phyloP scores from a whole-genome alignment of 305 asterid genomes.

The Fraxinus albicans region DNA sequence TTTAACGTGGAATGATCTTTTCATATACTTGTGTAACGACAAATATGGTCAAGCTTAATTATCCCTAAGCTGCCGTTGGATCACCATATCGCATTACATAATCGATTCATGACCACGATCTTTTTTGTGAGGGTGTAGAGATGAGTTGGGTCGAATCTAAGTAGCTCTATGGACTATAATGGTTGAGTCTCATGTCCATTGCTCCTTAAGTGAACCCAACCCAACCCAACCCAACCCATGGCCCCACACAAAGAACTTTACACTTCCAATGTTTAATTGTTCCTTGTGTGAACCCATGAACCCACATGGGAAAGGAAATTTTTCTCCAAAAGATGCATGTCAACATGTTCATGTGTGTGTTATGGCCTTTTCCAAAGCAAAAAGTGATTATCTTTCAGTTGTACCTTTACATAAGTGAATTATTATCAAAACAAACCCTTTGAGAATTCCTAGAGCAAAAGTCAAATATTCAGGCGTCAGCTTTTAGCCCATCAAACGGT shows the following conservation, averaged over 20 bases:
- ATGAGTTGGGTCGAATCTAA: neutral
- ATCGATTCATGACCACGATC: neutral
- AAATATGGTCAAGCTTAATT: neutral
- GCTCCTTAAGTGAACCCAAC: neutral
- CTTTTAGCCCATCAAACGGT: neutral
- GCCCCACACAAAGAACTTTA: neutral
- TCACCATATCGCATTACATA: neutral
- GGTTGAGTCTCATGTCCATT: neutral
- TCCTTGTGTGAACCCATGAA: neutral
- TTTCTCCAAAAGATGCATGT: neutral
- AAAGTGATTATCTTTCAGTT: neutral
- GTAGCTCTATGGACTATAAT: neutral
- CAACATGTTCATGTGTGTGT: neutral
- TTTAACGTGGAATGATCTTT: neutral
- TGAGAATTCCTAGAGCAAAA: neutral
- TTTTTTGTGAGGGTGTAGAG: neutral
- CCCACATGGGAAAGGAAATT: neutral
- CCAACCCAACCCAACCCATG: neutral
- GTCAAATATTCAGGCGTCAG: neutral
- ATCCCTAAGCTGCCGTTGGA: neutral
- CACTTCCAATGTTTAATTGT: neutral
- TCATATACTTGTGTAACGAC: neutral
- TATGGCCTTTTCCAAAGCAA: neutral
- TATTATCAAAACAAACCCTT: neutral
- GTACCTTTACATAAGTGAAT: neutral